Evolutionary conservation across 345 rosid species (phyloP).

Genomic region (Physaria fendleri): DNA sequence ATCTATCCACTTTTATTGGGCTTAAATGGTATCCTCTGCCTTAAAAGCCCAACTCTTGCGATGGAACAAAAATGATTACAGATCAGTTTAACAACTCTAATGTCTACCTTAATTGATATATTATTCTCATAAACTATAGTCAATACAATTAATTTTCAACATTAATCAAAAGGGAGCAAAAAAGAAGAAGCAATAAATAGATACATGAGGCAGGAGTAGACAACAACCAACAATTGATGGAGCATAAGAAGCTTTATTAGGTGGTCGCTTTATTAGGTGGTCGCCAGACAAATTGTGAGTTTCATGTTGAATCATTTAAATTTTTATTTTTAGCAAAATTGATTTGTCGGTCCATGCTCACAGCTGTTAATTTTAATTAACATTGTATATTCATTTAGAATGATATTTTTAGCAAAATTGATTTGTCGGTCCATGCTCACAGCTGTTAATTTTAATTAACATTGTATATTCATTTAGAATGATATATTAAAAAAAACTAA

Average conservation of each 20-base stretch:
- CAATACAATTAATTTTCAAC: not conserved
- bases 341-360: constrained; percentile 25
- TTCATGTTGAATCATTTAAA: constrained; percentile 23
- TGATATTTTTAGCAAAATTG: not conserved
- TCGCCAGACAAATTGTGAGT: constrained; percentile 26
- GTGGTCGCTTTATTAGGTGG: constrained; percentile 6
- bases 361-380: not conserved
- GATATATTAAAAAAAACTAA: not conserved
- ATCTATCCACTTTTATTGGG: not conserved
- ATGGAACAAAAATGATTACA: not conserved
- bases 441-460: not conserved
- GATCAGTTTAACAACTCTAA: not conserved
- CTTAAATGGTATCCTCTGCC: not conserved
- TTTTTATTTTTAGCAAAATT: constrained; percentile 5
- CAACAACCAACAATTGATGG: constrained; percentile 23
- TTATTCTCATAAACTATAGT: not conserved
- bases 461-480: constrained; percentile 7
- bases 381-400: constrained; percentile 8
- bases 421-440: too few relatives aligned
- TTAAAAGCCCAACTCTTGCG: not conserved
- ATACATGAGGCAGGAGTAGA: constrained; percentile 15
- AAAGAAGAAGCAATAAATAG: constrained; percentile 16
- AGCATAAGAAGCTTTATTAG: constrained; percentile 9
- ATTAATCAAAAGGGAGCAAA: not conserved
- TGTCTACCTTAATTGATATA: not conserved